Base-by-base conservation (phyloP, 2,329 filamentous ascomycete species). In the Ceratocystis ficicola region DNA sequence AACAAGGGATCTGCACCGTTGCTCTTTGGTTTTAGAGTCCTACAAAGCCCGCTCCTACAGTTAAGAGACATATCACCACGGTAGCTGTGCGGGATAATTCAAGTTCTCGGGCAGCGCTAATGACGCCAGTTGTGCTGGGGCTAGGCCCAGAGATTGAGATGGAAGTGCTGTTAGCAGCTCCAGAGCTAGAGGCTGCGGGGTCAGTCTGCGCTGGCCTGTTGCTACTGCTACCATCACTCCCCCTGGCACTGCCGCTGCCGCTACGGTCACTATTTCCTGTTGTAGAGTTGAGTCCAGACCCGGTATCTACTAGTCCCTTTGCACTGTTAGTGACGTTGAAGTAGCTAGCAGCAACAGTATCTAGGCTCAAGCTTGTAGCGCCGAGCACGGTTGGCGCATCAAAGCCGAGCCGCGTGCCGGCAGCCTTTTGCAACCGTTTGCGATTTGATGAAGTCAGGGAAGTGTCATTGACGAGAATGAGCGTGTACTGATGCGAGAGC, bases 391-490 rank as follows among this genome's bases (percentile, higher is more conserved):
- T 65, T 66, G 68, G 62, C 1, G 73, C 70, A 66, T 75, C 70
- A 67, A 77, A 77, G 62, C 73, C 74, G 36, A 70, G 69, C 30
- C 72, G 70, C 17, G 69, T 72, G 62, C 64, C 46, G 2, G 75
- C 73, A 2, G 75, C 74, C 17, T 64, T 68, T 22, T 68, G 69
- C 55, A 76, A 70, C 20, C 68, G 70, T 44, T 69, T 65, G 28
- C 74, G 70, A 15, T 71, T 70, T 7, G 70, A 68, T 65, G 70
- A 64, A 60, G 69, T 66, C 64, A 72, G 69, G 20, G 64, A 66
- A 46, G 71, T 75, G 44, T 74, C 76, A 71, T 77, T 75, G 64
- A 77, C 72, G 7, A 77, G 72, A n/a, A 77, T 66, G 68, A 76
- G 72, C 8, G 73, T 73, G 70, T 77, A 77, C n/a, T 73, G 70